These are phyloP conservation scores for Amylostereum chailletii DNA, from an alignment of 1,284 basidiomycete genomes.

Conservation along the genomic window DNA sequence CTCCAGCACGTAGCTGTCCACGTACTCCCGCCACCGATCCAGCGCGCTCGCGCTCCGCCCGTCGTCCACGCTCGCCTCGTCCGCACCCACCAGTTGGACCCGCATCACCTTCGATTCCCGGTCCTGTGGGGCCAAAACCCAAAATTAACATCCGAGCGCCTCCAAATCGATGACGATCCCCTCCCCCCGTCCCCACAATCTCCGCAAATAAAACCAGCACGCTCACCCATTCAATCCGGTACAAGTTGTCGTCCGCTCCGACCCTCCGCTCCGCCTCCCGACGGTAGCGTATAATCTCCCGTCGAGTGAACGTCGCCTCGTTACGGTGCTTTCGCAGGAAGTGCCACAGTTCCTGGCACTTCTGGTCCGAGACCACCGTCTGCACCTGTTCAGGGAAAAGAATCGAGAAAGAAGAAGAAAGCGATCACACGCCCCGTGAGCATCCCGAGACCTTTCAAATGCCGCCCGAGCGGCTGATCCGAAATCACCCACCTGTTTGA, in stretches of 20 bases:
- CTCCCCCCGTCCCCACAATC: too few species aligned
- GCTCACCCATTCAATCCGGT: conserved; percentile 87
- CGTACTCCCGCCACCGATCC: conserved; percentile 79
- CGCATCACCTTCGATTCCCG: conserved; percentile 53
- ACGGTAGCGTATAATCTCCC: conserved; percentile 85
- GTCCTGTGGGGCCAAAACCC: conserved; percentile 35
- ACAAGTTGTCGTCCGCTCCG: conserved; percentile 85
- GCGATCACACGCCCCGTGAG: too few species aligned
- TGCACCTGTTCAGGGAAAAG: conserved; percentile 54
- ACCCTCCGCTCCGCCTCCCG: conserved; percentile 84
- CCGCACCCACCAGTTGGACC: conserved; percentile 71
- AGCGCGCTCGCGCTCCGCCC: conserved; percentile 32
- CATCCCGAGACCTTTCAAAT: too few species aligned
- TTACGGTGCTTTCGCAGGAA: conserved; percentile 47
- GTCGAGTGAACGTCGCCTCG: conserved; percentile 47
- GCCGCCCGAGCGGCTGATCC: background rate
- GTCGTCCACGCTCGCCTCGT: conserved; percentile 70
- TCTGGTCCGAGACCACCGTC: conserved; percentile 67
- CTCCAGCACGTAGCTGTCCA: conserved; percentile 75
- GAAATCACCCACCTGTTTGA: conserved; percentile 68
- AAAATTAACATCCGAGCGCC: too few species aligned
- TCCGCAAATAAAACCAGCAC: background rate
- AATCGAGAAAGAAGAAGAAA: background rate
- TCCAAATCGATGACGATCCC: too few species aligned
- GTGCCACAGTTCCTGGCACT: conserved; percentile 66